phyloP scores from a whole-genome alignment of 768 basidiomycete species.

The Fibroporia radiculosa region DNA sequence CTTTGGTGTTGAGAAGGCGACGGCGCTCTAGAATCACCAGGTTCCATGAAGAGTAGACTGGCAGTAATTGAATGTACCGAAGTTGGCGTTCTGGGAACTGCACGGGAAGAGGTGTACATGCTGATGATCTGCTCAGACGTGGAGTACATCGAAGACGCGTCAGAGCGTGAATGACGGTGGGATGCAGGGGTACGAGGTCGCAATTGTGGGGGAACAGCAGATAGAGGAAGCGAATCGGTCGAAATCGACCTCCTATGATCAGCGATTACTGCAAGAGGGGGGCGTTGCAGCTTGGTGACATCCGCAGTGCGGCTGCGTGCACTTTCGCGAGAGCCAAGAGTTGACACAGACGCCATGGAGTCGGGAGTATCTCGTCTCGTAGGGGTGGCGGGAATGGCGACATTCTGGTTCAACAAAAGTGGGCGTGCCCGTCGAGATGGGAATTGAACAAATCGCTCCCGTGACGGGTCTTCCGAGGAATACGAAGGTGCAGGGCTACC shows the following conservation, averaged over 20 bases:
- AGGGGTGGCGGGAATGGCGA: background rate
- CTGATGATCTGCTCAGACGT: background rate
- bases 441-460: background rate
- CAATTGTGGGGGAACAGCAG: constrained; percentile 5
- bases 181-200: constrained; percentile 2
- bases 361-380: background rate
- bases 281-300: background rate
- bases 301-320: background rate
- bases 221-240: background rate
- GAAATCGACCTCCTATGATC: background rate
- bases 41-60: constrained; percentile 15
- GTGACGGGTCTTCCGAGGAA: background rate
- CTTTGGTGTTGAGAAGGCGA: constrained; percentile 13
- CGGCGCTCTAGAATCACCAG: constrained; percentile 4
- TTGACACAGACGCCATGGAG: background rate
- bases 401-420: constrained; percentile 1
- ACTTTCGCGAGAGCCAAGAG: background rate
- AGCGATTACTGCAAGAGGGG: background rate
- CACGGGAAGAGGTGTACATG: constrained; percentile 4
- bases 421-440: background rate
- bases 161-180: background rate
- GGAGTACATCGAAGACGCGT: background rate
- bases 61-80: constrained; percentile 15
- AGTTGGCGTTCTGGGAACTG: constrained; percentile 8
- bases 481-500: constrained; percentile 2